Evolutionary conservation across 2,329 filamentous ascomycete genomes (phyloP), one percentile per base, ranked within the genome.

Genomic region (Calycina herbarum): DNA sequence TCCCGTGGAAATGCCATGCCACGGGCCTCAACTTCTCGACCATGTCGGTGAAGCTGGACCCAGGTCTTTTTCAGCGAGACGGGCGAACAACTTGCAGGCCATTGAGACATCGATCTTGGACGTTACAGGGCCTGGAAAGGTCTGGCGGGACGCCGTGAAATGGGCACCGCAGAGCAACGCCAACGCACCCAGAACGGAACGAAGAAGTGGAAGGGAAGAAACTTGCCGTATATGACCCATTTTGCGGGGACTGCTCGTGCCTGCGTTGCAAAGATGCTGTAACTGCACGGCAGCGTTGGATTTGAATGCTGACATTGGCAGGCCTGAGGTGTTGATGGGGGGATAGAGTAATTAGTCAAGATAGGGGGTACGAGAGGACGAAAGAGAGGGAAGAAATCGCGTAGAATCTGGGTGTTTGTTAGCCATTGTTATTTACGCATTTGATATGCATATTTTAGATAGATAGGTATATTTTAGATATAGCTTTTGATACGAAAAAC

Each of bases 291-390:
- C 45, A 51, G 48, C 48, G 20, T 27, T 54, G 20, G 48, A 54
- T 24, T 51, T 54, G 48, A 54, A 54, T 54, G 48, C 48, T 54
- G 48, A 54, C 48, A 24, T 24, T 11, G 20, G n/a, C 45, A 54
- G 48, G 48, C 48, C 48, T 54, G 20, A 51, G 48, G 48, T 24
- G 20, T 54, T 24, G 48, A 54, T 54, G 48, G 20, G n/a, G n/a
- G 27, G 27, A 29, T 29, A 29, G 27, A 29, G 13, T 54, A 51
- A 54, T 13, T 11, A 54, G 48, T 27, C 24, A 54, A 54, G 8
- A 13, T 54, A 54, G 48, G 20, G 45, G 48, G 24, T 54, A 54
- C 48, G 48, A 54, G 48, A 54, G 48, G 48, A 54, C 20, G 48
- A 27, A 54, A 54, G 48, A 54, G 13, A 13, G 8, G 24, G 20